Conservation (phyloP, 2,329 filamentous ascomycete genomes). For the Sarocladiaceae sp. region DNA sequence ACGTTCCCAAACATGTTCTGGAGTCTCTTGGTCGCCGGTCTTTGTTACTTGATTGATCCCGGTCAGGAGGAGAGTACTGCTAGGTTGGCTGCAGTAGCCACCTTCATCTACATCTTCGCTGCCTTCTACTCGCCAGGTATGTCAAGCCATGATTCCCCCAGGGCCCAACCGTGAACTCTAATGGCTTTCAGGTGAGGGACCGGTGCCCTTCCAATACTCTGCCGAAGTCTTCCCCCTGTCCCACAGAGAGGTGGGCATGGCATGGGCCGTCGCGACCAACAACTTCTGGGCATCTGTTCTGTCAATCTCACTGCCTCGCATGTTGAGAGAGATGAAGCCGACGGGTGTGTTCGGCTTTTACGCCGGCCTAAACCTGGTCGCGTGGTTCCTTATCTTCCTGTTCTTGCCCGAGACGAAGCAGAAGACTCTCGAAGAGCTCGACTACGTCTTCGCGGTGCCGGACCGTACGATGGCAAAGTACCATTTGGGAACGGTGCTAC, state of each 20-base stretch:
- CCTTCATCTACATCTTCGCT: constrained; percentile 59
- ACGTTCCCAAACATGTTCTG: constrained; percentile 28
- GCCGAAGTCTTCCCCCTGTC: constrained; percentile 58
- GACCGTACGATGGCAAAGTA: constrained; percentile 35
- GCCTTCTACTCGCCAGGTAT: constrained; percentile 54
- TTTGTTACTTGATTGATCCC: constrained; percentile 28
- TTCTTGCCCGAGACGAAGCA: constrained; percentile 48
- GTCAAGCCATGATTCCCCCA: constrained; percentile 28
- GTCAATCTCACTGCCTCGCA: constrained; percentile 42
- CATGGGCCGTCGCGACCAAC: constrained; percentile 54
- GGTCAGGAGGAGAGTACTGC: constrained; percentile 30
- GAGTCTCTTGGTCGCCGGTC: constrained; percentile 20
- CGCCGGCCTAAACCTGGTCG: constrained; percentile 41
- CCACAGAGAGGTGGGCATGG: constrained; percentile 58
- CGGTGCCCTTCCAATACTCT: constrained; percentile 54
- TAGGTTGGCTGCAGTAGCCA: constrained; percentile 48
- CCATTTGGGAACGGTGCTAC: constrained; percentile 32
- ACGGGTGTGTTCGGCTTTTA: constrained; percentile 37
- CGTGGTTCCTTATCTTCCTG: constrained; percentile 43
- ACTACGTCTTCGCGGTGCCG: constrained; percentile 42
- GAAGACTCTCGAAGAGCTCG: constrained; percentile 45
- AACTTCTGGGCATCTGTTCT: constrained; percentile 46
- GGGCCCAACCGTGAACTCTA: not conserved
- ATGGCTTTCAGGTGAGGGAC: constrained; percentile 38
- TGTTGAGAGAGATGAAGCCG: constrained; percentile 30